Base-by-base conservation (phyloP, 495 filamentous ascomycete species). In the Tirmania nivea region DNA sequence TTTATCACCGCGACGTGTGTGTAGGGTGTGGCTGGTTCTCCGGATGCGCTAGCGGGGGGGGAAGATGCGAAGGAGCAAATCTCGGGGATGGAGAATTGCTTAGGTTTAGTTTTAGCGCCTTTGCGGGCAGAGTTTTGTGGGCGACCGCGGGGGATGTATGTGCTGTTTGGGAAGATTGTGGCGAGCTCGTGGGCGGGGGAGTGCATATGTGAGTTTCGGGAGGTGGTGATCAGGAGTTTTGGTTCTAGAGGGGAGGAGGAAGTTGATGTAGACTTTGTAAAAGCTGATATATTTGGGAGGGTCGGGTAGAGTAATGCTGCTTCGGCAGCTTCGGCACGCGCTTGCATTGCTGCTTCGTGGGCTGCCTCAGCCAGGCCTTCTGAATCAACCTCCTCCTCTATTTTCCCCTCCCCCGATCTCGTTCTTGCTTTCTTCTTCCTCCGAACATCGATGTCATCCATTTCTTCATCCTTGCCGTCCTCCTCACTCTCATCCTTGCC, bases 191-290 rank as follows among this genome's bases (percentile, higher is more conserved):
- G 67, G 49, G 84, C 83, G 75, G 93, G 78, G 54, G 80, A 63
- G 69, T 96, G 88, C 21, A 94, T 73, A 14, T 80, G 88, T 8
- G 81, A 84, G 67, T 94, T 81, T 53, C 94, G 67, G 11, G 75
- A 79, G 31, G 89, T 95, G 9, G 90, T 97, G 63, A 97, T 77
- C 16, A 96, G 77, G 56, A 94, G 78, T 66, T 88, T 90, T 50
- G 90, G 79, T 12, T 12, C 21, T 12, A 6, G 48, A 21, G 11
- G 5, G 11, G 11, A 6, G 50, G 68, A 68, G 51, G 69, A 60
- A 48, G 76, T 65, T 34, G 77, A 56, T 53, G 77, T 73, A n/a
- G 21, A 10, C 5, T 42, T 20, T 20, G 49, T 17, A 34, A 10
- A 14, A 8, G 35, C n/a, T 20, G 60, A 55, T n/a, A 53, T 49